Evolutionary conservation across 352 stramenopile genomes (phyloP).

Genomic region (Pythium brachiatum): DNA sequence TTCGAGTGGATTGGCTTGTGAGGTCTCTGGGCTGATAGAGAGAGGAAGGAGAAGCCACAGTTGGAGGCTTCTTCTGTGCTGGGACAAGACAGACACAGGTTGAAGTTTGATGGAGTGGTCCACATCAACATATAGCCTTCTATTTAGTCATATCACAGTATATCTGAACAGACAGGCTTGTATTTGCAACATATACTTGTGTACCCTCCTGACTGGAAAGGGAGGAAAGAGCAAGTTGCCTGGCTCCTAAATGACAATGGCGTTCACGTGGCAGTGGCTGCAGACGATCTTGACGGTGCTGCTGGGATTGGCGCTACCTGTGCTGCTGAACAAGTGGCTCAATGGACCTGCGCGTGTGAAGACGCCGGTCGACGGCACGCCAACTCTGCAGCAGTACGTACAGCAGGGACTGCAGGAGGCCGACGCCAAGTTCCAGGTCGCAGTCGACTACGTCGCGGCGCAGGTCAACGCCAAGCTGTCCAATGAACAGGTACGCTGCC

Average conservation of each 20-base stretch:
- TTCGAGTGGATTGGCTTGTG: not conserved
- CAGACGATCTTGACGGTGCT: slow-evolving; percentile 32
- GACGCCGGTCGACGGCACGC: not conserved
- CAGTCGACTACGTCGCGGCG: slow-evolving; percentile 59
- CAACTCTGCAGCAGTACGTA: slow-evolving; percentile 56
- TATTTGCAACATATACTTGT: not conserved
- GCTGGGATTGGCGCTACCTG: slow-evolving; percentile 38
- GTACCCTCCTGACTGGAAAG: not conserved
- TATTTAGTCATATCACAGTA: not conserved
- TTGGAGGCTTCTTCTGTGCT: too few relatives aligned
- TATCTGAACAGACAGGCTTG: not conserved
- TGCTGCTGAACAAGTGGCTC: slow-evolving; percentile 55
- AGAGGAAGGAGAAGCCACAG: slow-evolving; percentile 6
- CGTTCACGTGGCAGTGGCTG: slow-evolving; percentile 36
- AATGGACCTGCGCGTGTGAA: slow-evolving; percentile 33
- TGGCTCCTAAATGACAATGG: not conserved
- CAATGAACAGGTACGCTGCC: slow-evolving; percentile 66
- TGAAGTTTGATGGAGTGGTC: slow-evolving; percentile 15
- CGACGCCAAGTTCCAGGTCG: slow-evolving; percentile 71
- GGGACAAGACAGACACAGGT: slow-evolving; percentile 8
- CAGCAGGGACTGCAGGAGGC: slow-evolving; percentile 58
- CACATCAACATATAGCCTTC: slow-evolving; percentile 2
- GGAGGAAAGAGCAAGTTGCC: slow-evolving; percentile 2
- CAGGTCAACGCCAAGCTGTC: slow-evolving; percentile 45
- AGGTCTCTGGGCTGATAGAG: not conserved